Evolutionary conservation across 345 rosid genomes (phyloP).

Genomic region (Triadica sebifera): DNA sequence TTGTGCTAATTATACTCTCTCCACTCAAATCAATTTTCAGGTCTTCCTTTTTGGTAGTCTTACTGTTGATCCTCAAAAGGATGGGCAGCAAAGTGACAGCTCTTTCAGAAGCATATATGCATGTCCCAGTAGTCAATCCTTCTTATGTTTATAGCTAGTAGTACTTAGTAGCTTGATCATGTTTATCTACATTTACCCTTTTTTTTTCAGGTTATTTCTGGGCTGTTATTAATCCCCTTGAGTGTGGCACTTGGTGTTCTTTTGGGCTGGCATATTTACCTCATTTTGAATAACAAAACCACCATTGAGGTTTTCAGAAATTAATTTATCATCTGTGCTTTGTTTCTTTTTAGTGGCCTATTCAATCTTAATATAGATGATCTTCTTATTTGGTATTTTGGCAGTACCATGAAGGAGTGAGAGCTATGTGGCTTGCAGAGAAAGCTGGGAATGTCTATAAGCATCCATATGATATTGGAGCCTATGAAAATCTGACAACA

Average conservation of each 20-base stretch:
- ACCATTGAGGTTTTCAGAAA: conserved; percentile 67
- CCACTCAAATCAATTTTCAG: conserved; percentile 36
- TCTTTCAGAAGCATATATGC: conserved; percentile 65
- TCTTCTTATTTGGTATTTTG: conserved; percentile 12
- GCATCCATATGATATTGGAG: conserved; percentile 85
- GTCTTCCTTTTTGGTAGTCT: conserved; percentile 84
- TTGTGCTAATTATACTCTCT: neutral
- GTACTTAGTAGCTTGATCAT: neutral
- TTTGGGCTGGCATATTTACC: conserved; percentile 87
- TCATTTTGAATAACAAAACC: conserved; percentile 78
- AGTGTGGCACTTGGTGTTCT: conserved; percentile 64
- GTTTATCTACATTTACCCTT: conserved; percentile 15
- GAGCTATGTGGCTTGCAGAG: conserved; percentile 94
- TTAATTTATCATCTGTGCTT: neutral
- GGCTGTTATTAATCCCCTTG: conserved; percentile 62
- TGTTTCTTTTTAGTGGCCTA: neutral
- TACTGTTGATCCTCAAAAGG: conserved; percentile 56
- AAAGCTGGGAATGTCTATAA: conserved; percentile 75
- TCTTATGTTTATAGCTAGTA: conserved; percentile 11
- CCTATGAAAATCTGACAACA: conserved; percentile 61
- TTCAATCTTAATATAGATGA: neutral
- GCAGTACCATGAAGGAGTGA: conserved; percentile 91
- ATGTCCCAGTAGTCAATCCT: conserved; percentile 16
- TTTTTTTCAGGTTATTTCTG: conserved; percentile 62
- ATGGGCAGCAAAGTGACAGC: conserved; percentile 57